Conservation (phyloP, 1,284 basidiomycete species). For the Apiotrichum montevideense region DNA sequence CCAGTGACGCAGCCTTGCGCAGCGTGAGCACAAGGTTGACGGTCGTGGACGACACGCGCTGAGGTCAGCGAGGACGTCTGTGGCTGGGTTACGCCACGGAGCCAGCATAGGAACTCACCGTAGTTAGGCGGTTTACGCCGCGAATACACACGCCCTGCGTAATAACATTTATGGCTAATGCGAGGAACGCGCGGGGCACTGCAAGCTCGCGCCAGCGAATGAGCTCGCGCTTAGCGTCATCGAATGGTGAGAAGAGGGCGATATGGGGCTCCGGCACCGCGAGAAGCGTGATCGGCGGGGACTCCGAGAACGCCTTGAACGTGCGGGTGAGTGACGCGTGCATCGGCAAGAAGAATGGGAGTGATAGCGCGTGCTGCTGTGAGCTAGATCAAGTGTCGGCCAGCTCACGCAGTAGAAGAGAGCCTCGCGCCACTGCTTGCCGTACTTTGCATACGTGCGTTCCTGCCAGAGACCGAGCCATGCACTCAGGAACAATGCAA, state of each 20-base stretch:
- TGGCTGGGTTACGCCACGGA: neutral
- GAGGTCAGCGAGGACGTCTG: neutral
- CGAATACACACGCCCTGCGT: conserved; percentile 85
- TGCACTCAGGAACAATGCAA: conserved; percentile 74
- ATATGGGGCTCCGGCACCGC: conserved; percentile 21
- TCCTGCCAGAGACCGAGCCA: conserved; percentile 84
- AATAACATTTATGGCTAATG: conserved; percentile 68
- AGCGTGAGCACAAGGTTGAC: conserved; percentile 85
- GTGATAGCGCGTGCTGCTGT: conserved; percentile 54
- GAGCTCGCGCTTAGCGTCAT: too few species aligned
- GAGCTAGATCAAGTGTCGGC: neutral
- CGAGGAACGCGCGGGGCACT: conserved; percentile 61
- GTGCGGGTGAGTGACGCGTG: conserved; percentile 54
- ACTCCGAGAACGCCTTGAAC: conserved; percentile 32
- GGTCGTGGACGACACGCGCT: conserved; percentile 64
- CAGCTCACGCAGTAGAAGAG: conserved; percentile 65
- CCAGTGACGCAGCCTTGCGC: conserved; percentile 77
- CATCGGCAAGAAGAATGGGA: conserved; percentile 68
- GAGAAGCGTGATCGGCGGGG: conserved; percentile 32
- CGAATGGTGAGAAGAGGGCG: too few species aligned
- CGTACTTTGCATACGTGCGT: conserved; percentile 64
- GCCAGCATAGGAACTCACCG: conserved; percentile 29
- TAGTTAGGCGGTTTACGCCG: conserved; percentile 79
- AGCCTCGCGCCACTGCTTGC: conserved; percentile 75
- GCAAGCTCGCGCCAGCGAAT: conserved; percentile 22